Conservation (phyloP, 805 yeast genomes). For the Lipomyces orientalis region DNA sequence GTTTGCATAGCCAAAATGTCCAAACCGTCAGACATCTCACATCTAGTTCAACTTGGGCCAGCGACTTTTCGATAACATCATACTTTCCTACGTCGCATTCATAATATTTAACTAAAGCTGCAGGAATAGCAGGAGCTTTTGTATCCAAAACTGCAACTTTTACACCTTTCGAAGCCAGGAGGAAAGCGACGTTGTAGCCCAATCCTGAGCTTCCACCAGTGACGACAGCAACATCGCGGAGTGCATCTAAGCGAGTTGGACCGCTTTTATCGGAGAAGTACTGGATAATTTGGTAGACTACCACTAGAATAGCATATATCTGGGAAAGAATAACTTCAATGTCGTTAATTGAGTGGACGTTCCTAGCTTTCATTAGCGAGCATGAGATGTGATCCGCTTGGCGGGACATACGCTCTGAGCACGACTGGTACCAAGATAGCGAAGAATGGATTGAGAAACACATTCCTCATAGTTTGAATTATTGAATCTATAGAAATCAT, state of each 20-base stretch:
- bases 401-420: conserved; percentile 1
- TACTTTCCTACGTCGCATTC: conserved; percentile 72
- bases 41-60: conserved; percentile 50
- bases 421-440: conserved; percentile 7
- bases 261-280: conserved; percentile 6
- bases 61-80: conserved; percentile 51
- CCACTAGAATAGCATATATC: conserved; percentile 22
- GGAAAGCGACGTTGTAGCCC: conserved; percentile 65
- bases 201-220: conserved; percentile 89
- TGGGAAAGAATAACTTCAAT: conserved; percentile 17
- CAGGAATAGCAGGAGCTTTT: conserved; percentile 42
- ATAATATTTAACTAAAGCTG: conserved; percentile 58
- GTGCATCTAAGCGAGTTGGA: neutral
- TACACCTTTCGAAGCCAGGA: conserved; percentile 52
- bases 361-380: conserved; percentile 6
- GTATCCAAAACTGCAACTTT: conserved; percentile 73
- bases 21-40: conserved; percentile 11
- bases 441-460: conserved; percentile 9
- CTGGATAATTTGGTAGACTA: conserved; percentile 17
- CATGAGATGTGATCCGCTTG: neutral
- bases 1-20: neutral
- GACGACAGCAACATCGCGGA: conserved; percentile 66
- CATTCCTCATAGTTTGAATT: neutral
- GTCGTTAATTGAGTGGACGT: conserved; percentile 3
- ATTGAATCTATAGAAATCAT: conserved; percentile 12